Evolutionary conservation across 1,139 yeast species (phyloP).

Genomic region (Scheffersomyces illinoinensis): DNA sequence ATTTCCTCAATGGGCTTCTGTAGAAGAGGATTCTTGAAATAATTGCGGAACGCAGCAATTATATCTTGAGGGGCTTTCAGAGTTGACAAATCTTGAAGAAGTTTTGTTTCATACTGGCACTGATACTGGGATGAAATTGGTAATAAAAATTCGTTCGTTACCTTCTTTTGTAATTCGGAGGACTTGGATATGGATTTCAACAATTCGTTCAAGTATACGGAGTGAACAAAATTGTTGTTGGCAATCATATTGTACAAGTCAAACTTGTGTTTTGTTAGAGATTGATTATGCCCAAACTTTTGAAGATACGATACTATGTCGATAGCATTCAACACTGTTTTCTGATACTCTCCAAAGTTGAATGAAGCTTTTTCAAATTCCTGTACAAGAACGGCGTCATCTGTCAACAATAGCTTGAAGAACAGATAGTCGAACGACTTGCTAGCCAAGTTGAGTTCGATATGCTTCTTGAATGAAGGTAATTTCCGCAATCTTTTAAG

Average conservation of each 20-base stretch:
- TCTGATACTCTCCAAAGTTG: slow-evolving; percentile 23
- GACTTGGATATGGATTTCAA: neutral
- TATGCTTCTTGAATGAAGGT: slow-evolving; percentile 38
- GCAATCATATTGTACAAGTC: slow-evolving; percentile 32
- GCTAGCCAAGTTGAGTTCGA: slow-evolving; percentile 23
- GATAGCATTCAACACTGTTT: slow-evolving; percentile 23
- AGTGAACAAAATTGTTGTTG: slow-evolving; percentile 15
- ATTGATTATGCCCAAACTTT: slow-evolving; percentile 2
- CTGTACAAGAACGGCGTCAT: slow-evolving; percentile 17
- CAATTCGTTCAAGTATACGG: slow-evolving; percentile 11
- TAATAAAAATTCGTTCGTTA: neutral
- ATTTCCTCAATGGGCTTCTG: slow-evolving; percentile 24
- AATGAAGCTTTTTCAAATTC: slow-evolving; percentile 19
- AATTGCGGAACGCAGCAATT: slow-evolving; percentile 4
- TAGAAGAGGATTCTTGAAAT: slow-evolving; percentile 18
- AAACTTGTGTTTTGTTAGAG: slow-evolving; percentile 21
- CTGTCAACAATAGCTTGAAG: slow-evolving; percentile 18
- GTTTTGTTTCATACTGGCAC: neutral
- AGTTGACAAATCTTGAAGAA: neutral
- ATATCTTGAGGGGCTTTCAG: neutral
- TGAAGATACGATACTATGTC: slow-evolving; percentile 23
- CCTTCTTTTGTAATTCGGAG: neutral
- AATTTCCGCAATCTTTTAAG: slow-evolving; percentile 30
- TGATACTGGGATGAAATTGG: neutral
- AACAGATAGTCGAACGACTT: slow-evolving; percentile 5